Evolutionary conservation across 2,329 filamentous ascomycete species (phyloP), one percentile per base, ranked within the genome.

Genomic region (Lachnellula subtilissima): DNA sequence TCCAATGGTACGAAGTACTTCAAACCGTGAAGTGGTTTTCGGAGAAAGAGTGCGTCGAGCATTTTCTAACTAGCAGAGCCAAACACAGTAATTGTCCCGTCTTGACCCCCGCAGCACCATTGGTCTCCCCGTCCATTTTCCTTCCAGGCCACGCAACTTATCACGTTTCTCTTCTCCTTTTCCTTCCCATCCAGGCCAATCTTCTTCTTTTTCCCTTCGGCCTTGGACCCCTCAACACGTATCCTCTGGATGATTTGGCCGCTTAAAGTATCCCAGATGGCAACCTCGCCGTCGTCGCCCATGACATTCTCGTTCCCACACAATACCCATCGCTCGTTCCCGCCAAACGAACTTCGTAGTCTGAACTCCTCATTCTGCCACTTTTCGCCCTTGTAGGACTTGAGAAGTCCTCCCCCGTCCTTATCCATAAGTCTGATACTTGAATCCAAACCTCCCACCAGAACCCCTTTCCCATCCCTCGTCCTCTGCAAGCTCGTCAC

Each of bases 231-330:
- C 15, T 67, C 73, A 3, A 83, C 75, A 37, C 70, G 73, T 5
- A 96, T 73, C 61, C 76, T 83, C 35, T 87, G 83, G 56, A 83
- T 76, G 50, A 88, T 69, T 53, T 85, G 81, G 1, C 90, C 92
- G 5, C 81, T 87, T 53, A 96, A 70, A 19, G 96, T 75, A 73
- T 97, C 91, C 93, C 93, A 97, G 1, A 84, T 89, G 75, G 86
- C 90, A 2, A 71, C 67, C 56, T 70, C 56, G 42, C 55, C 61
- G 60, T 64, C 61, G 25, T 40, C 54, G 39, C 49, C 57, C 43
- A 49, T 58, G 46, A 58, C 62, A 46, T 61, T 73, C 72, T 97
- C 92, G 66, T 91, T 91, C 7, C 93, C 93, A 50, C 84, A 88
- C 3, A 97, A 67, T 1, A 94, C 89, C 49, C 87, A 86, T 57